Base-by-base conservation (phyloP, 169 alveolate species). In the Plasmodium vinckei region DNA sequence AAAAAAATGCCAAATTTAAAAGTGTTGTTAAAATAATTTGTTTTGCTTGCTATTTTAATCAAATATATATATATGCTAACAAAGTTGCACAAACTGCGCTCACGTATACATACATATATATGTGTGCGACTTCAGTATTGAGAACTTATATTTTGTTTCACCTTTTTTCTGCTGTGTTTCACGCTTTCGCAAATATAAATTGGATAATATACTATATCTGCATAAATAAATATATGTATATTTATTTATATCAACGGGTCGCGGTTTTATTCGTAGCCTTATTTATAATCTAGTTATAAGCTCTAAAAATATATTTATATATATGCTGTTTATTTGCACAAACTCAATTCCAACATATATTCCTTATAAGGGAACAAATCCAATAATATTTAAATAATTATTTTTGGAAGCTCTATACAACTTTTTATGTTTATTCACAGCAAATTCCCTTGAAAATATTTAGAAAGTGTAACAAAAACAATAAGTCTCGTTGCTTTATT, bases 341-440 rank as follows among this genome's bases (percentile, higher is more conserved):
- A 51, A 6, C 6, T 51, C 59, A 51, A 51, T 4, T 13, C 7
- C 59, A 51, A 51, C 59, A 51, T 51, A 51, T 51, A 13, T 51
- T 51, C 19, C 59, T 15, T 51, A 13, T 47, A 51, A 51, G 59
- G 23, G 19, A 12, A 51, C 59, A 51, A 12, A 51, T 51, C 59
- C 19, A 57, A n/a, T 57, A 57, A 12, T 57, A 12, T 57, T 57
- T 57, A 15, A 15, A 57, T 57, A 57, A 57, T 17, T 57, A 57
- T 57, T 12, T 33, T 33, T 33, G 19, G 65, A 23, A 57, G 0
- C 25, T 57, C 65, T 19, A 13, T 51, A 12, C 25, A n/a, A 57
- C 5, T 23, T 57, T 23, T 57, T 57, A 57, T 15, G 19, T 57
- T 57, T 15, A 13, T 57, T 57, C 65, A 57, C 25, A n/a, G 65